Evolutionary conservation across 1,284 basidiomycete species (phyloP), one percentile per base, ranked within the genome.

Genomic region (Cutaneotrichosporon cyanovorans): DNA sequence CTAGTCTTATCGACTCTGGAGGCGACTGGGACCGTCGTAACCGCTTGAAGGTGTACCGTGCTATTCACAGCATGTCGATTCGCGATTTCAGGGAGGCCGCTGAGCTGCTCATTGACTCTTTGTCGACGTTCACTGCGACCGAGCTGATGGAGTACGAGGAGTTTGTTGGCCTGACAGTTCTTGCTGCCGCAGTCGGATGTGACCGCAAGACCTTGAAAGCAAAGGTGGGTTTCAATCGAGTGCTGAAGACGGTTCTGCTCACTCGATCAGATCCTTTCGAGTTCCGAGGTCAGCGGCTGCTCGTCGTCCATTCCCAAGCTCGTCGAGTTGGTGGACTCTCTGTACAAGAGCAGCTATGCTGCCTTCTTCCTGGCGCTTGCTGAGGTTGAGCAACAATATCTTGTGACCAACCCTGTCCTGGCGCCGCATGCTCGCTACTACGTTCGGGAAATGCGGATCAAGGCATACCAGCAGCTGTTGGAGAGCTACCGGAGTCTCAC

Each of bases 21-120:
- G 93, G 95, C 38, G 93, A 98, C 71, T 98, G 93, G 93, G 93
- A 98, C 70, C 78, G 95, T 46, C 80, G 91, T 25, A 98, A 97
- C 69, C 80, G 92, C 37, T 80, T 97, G 58, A 98, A 97, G 71
- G 93, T 96, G 33, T 98, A 98, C 75, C 81, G 83, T 45, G 92
- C 86, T 33, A 74, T 95, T 2, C 86, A 95, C 65, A 75, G 85
- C 25, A 75, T 95, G 30, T 87, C 88, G 16, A 84, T 91, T 50
- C 84, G 93, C 33, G 73, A 78, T 43, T 79, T 79, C 63, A 73
- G 89, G 82, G 75, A 84, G 80, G 68, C 80, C 71, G 19, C 83
- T 75, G 70, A 84, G 43, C 80, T 95, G 10, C 78, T 96, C 55
- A 80, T 91, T 40, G 91, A 96, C 59, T 88, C 91, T 0, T 75